These are phyloP conservation scores for Rhizopogon roseolus DNA, from an alignment of 768 basidiomycete species.

Conservation along the genomic window DNA sequence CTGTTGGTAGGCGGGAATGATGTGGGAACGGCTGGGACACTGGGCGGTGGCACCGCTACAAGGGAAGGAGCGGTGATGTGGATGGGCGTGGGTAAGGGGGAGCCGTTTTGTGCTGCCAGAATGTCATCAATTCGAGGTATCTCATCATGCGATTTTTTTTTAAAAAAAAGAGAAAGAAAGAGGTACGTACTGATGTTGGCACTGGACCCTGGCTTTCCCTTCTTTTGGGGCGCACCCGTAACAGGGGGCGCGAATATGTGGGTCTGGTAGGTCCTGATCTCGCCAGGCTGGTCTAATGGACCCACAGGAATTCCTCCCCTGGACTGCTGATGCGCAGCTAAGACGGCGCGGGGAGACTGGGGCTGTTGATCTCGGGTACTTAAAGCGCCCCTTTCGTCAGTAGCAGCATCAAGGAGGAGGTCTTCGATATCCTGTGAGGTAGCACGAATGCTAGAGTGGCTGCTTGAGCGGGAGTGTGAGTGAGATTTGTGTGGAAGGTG, in stretches of 20 bases:
- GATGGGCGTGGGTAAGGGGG: slow-evolving; percentile 4
- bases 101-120: neutral
- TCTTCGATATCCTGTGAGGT: slow-evolving; percentile 38
- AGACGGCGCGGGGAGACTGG: slow-evolving; percentile 22
- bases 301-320: slow-evolving; percentile 21
- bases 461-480: slow-evolving; percentile 24
- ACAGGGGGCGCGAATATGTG: slow-evolving; percentile 73
- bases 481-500: slow-evolving; percentile 9
- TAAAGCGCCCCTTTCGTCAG: slow-evolving; percentile 25
- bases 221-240: slow-evolving; percentile 69
- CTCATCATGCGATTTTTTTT: neutral
- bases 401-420: slow-evolving; percentile 42
- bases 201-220: slow-evolving; percentile 39
- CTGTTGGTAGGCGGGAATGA: slow-evolving; percentile 38
- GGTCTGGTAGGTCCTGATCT: slow-evolving; percentile 48
- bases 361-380: slow-evolving; percentile 25
- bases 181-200: slow-evolving; percentile 19
- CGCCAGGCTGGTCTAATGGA: slow-evolving; percentile 28
- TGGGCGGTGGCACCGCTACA: neutral
- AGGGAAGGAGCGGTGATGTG: neutral
- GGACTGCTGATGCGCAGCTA: slow-evolving; percentile 27
- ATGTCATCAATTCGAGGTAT: neutral
- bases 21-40: slow-evolving; percentile 5
- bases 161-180: no score
- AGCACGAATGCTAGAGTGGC: slow-evolving; percentile 30